Evolutionary conservation across 2,329 filamentous ascomycete species (phyloP).

Genomic region (Leptosphaerulina australis): DNA sequence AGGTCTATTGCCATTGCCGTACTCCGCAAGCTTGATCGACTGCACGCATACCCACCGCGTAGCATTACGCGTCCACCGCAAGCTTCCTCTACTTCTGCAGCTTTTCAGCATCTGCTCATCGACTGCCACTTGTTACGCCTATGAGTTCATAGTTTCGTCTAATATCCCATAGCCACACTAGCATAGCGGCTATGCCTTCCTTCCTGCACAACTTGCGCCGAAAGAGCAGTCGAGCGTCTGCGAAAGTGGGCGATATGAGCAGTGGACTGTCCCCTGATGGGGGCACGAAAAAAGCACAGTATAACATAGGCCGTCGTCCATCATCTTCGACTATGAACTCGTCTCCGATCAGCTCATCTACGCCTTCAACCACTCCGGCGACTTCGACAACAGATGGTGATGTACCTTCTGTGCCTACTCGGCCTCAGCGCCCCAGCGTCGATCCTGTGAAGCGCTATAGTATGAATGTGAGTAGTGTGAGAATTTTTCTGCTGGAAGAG

Average conservation of each 20-base stretch:
- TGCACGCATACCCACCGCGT: conserved; percentile 22
- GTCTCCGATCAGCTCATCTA: conserved; percentile 66
- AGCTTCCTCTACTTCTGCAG: conserved; percentile 12
- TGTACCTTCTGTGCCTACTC: conserved; percentile 57
- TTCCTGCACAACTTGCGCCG: conserved; percentile 80
- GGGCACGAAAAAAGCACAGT: conserved; percentile 26
- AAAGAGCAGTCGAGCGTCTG: conserved; percentile 72
- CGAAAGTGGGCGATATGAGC: conserved; percentile 53
- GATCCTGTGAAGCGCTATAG: conserved; percentile 63
- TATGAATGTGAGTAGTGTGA: conserved; percentile 39
- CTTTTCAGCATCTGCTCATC: conserved; percentile 12
- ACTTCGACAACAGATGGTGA: conserved; percentile 75
- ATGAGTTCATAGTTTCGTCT: conserved; percentile 24
- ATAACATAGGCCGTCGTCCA: conserved; percentile 54
- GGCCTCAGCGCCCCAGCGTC: conserved; percentile 51
- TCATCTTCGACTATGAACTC: conserved; percentile 68
- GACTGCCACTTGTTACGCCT: conserved; percentile 23
- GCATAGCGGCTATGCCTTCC: conserved; percentile 53
- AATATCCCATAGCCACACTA: conserved; percentile 17
- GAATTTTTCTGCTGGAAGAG: neutral
- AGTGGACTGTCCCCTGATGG: conserved; percentile 22
- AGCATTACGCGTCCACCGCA: conserved; percentile 36
- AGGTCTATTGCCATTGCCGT: conserved; percentile 28
- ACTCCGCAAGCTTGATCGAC: conserved; percentile 21
- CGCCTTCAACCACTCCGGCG: conserved; percentile 68